Percentiles rank a stretch among this genome's conserved stretches.
These are phyloP conservation scores for Tricholoma furcatifolium DNA, from an alignment of 768 basidiomycete genomes.

Conservation along the genomic window DNA sequence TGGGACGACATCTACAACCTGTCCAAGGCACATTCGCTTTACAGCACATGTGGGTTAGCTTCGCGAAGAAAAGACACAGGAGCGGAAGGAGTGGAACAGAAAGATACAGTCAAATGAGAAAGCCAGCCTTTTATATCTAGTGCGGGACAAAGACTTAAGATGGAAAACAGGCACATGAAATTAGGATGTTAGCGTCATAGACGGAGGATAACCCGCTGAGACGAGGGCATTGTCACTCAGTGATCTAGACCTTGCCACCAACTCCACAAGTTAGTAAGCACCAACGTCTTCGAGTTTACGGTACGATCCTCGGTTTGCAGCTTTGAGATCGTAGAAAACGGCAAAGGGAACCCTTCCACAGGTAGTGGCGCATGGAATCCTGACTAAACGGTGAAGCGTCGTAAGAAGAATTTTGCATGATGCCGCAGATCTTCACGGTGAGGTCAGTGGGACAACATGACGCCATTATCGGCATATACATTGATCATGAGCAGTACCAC, in stretches of 20 bases:
- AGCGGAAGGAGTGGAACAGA: constrained; percentile 4
- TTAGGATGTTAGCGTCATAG: constrained; percentile 1
- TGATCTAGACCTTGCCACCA: neutral
- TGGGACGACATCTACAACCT: too few species aligned
- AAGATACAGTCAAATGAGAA: constrained; percentile 8
- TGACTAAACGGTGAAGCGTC: neutral
- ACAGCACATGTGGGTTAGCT: neutral
- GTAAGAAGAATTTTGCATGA: neutral
- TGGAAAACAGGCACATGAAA: constrained; percentile 17
- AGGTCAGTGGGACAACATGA: neutral
- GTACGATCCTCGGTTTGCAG: neutral
- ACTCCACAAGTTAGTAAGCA: neutral
- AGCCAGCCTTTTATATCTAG: constrained; percentile 11
- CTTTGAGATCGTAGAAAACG: neutral
- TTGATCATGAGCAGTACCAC: too few species aligned
- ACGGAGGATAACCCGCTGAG: constrained; percentile 11
- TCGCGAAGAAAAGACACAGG: neutral
- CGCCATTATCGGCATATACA: too few species aligned
- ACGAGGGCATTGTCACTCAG: neutral
- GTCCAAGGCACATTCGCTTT: neutral
- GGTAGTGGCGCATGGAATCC: neutral
- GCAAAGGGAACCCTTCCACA: neutral
- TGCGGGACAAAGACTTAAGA: constrained; percentile 5
- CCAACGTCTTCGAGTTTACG: neutral
- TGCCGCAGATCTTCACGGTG: neutral